Percentiles rank a stretch among this genome's conserved stretches.
These are phyloP conservation scores for Castanea sativa DNA, from an alignment of 306 rosid genomes.

Conservation along the genomic window DNA sequence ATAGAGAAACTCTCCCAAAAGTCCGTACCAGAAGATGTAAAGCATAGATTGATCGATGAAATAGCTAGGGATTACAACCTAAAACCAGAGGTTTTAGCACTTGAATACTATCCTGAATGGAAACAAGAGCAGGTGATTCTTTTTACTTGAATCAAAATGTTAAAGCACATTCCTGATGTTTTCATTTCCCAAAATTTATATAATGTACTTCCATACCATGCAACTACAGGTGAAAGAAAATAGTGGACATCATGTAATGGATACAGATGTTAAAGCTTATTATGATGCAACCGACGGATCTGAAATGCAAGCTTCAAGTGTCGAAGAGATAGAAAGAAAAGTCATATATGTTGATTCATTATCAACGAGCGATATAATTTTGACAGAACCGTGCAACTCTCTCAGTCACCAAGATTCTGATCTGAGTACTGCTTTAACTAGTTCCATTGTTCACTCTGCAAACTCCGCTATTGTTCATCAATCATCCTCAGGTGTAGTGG, in stretches of 20 bases:
- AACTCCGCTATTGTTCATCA: constrained; percentile 25
- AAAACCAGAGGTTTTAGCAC: constrained; percentile 52
- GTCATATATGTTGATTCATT: constrained; percentile 22
- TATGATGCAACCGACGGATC: constrained; percentile 21
- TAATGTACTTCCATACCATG: background rate
- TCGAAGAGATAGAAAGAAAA: constrained; percentile 30
- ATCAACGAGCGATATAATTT: background rate
- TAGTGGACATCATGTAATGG: constrained; percentile 26
- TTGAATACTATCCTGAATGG: constrained; percentile 64
- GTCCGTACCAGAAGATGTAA: constrained; percentile 49
- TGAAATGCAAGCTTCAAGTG: constrained; percentile 27
- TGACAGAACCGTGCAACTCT: constrained; percentile 16
- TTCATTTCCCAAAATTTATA: background rate
- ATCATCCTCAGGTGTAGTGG: constrained; percentile 28
- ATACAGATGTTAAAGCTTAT: constrained; percentile 22
- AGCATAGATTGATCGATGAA: constrained; percentile 52
- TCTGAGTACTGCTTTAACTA: constrained; percentile 18
- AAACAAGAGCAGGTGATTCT: constrained; percentile 48
- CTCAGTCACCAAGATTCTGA: background rate
- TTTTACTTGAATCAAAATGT: background rate
- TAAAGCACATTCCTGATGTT: background rate
- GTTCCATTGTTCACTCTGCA: constrained; percentile 26
- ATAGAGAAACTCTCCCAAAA: constrained; percentile 45
- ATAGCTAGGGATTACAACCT: constrained; percentile 48
- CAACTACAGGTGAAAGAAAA: constrained; percentile 35